These are phyloP conservation scores for Aspergillus oerlinghausenensis DNA, from an alignment of 2,329 filamentous ascomycete genomes.

Conservation along the genomic window DNA sequence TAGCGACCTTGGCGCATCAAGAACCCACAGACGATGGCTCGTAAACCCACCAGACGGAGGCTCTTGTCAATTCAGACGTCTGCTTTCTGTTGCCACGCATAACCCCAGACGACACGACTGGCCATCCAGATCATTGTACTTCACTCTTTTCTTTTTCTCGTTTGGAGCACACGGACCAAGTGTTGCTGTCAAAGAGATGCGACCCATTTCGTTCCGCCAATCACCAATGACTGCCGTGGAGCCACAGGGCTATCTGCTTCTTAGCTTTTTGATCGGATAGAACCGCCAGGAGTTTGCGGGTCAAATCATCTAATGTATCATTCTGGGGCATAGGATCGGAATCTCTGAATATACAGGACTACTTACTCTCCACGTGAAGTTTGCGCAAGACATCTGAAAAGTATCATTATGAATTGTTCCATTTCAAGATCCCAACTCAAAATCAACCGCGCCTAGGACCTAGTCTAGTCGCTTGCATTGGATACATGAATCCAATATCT, in stretches of 20 bases:
- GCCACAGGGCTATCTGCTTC: neutral
- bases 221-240: neutral
- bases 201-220: neutral
- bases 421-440: neutral
- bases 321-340: too few species aligned
- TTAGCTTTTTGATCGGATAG: neutral
- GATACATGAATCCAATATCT: neutral
- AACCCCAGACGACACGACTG: neutral
- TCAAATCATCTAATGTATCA: too few species aligned
- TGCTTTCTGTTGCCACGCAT: neutral
- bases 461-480: neutral
- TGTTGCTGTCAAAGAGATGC: constrained; percentile 5
- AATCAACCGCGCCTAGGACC: neutral
- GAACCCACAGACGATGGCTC: neutral
- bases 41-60: neutral
- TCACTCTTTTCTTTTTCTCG: neutral
- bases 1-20: neutral
- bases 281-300: neutral
- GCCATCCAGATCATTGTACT: neutral
- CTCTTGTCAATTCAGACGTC: neutral
- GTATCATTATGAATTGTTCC: too few species aligned
- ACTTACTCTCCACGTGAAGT: neutral
- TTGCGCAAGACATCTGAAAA: neutral
- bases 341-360: neutral
- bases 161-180: constrained; percentile 13